Conservation (phyloP, 768 basidiomycete genomes). For the Hortiboletus flavorubellus region DNA sequence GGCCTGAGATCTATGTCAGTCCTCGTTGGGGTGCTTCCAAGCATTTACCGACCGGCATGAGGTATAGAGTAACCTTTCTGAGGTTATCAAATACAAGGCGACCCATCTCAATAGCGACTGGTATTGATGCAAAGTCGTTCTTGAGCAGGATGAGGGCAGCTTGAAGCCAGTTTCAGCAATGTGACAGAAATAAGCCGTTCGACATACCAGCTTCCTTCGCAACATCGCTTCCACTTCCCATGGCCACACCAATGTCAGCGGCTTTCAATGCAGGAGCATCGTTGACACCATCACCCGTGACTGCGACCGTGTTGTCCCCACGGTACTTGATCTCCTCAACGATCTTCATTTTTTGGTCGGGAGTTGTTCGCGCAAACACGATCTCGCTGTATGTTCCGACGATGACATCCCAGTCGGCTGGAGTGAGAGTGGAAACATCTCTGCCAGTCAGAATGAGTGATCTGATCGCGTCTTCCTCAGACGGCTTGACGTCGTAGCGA, state of each 20-base stretch:
- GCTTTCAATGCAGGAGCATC: conserved; percentile 51
- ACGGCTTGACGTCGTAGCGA: conserved; percentile 33
- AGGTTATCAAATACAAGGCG: conserved; percentile 58
- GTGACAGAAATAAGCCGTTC: neutral
- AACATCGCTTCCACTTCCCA: conserved; percentile 46
- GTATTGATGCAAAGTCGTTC: conserved; percentile 57
- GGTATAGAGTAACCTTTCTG: conserved; percentile 44
- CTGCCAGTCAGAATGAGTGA: conserved; percentile 45
- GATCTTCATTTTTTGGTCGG: conserved; percentile 57
- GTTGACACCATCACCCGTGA: conserved; percentile 56
- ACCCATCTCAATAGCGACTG: conserved; percentile 55
- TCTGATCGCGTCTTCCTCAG: conserved; percentile 35
- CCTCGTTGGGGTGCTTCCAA: neutral
- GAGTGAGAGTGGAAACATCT: conserved; percentile 36
- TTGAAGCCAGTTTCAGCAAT: neutral
- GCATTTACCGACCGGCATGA: conserved; percentile 36
- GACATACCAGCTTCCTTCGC: conserved; percentile 51
- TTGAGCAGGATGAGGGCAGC: conserved; percentile 49
- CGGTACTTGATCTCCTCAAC: conserved; percentile 51
- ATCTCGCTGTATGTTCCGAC: conserved; percentile 38
- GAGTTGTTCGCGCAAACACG: conserved; percentile 56
- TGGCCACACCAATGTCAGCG: conserved; percentile 54
- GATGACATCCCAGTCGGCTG: conserved; percentile 39
- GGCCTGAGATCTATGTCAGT: conserved; percentile 27
- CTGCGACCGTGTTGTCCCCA: conserved; percentile 48